Percentiles rank a stretch among this genome's conserved stretches.
Conservation (phyloP, 495 filamentous ascomycete species). For the Penicillium longicatenatum region DNA sequence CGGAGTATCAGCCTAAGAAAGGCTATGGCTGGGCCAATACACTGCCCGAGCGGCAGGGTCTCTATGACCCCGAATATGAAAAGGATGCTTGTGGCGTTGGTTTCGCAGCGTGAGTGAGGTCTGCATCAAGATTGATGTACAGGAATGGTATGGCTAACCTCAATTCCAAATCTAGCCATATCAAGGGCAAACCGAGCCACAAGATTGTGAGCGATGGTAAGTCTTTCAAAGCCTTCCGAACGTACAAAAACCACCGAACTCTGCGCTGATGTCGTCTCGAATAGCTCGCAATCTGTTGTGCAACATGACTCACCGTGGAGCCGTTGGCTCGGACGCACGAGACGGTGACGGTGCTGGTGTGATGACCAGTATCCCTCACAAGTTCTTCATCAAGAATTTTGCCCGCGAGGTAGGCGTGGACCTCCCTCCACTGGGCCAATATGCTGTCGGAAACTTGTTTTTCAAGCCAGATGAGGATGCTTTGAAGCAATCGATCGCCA, state of each 20-base stretch:
- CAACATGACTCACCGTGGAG: conserved; percentile 99
- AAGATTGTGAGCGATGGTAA: conserved; percentile 99
- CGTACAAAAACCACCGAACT: conserved; percentile 3
- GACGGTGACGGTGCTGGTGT: conserved; percentile 98
- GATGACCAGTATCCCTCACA: conserved; percentile 99
- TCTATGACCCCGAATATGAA: conserved; percentile 94
- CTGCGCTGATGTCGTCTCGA: conserved; percentile 19
- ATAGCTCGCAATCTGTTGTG: conserved; percentile 90
- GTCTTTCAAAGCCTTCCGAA: conserved; percentile 28
- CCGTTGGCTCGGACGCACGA: conserved; percentile 95
- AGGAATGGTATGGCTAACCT: conserved; percentile 14
- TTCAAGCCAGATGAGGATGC: conserved; percentile 95
- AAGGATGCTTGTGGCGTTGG: conserved; percentile 99
- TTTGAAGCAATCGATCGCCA: conserved; percentile 80
- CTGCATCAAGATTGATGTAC: not conserved
- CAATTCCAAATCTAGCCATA: conserved; percentile 62
- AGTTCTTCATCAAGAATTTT: conserved; percentile 98
- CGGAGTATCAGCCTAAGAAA: conserved; percentile 89
- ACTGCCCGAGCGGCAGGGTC: conserved; percentile 94
- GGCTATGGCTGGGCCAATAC: conserved; percentile 90
- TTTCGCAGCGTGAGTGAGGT: conserved; percentile 84
- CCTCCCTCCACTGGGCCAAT: conserved; percentile 87
- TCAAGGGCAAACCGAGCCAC: conserved; percentile 96
- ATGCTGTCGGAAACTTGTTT: conserved; percentile 97
- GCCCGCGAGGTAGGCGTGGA: conserved; percentile 83